These are phyloP conservation scores for Dorcoceras hygrometricum DNA, from an alignment of 257 asterid species.

Conservation along the genomic window DNA sequence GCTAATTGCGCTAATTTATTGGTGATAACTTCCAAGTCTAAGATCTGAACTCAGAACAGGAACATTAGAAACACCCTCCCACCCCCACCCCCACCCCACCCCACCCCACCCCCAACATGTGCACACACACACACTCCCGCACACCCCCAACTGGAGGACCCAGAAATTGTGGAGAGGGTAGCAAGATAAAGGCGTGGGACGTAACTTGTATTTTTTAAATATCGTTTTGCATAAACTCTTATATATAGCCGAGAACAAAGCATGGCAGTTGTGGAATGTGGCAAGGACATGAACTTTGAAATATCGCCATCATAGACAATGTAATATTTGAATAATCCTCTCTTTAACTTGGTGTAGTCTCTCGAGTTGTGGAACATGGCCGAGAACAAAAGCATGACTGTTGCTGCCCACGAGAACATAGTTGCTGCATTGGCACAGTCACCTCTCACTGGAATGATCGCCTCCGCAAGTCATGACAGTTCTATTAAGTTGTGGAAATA, in stretches of 20 bases:
- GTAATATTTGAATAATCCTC: neutral
- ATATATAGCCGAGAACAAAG: too few relatives aligned
- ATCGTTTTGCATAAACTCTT: neutral
- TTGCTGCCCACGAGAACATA: slow-evolving; percentile 75
- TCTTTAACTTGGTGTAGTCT: slow-evolving; percentile 43
- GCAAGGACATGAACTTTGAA: too few relatives aligned
- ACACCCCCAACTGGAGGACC: too few relatives aligned
- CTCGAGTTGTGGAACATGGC: slow-evolving; percentile 93
- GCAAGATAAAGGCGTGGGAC: neutral
- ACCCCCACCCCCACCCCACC: too few relatives aligned
- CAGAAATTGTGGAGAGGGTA: neutral
- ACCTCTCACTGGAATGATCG: slow-evolving; percentile 80
- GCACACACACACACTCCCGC: too few relatives aligned
- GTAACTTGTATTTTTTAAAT: neutral
- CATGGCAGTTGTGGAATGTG: too few relatives aligned
- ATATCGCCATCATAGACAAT: neutral
- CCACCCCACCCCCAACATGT: too few relatives aligned
- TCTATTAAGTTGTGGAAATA: slow-evolving; percentile 92
- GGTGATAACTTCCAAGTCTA: neutral
- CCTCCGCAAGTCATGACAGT: slow-evolving; percentile 94
- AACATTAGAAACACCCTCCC: too few relatives aligned
- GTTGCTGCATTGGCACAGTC: slow-evolving; percentile 86
- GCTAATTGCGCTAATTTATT: neutral
- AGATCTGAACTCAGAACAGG: neutral
- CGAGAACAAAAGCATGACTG: slow-evolving; percentile 84